Conservation (phyloP, 495 filamentous ascomycete species). For the Achaetomiella virescens region DNA sequence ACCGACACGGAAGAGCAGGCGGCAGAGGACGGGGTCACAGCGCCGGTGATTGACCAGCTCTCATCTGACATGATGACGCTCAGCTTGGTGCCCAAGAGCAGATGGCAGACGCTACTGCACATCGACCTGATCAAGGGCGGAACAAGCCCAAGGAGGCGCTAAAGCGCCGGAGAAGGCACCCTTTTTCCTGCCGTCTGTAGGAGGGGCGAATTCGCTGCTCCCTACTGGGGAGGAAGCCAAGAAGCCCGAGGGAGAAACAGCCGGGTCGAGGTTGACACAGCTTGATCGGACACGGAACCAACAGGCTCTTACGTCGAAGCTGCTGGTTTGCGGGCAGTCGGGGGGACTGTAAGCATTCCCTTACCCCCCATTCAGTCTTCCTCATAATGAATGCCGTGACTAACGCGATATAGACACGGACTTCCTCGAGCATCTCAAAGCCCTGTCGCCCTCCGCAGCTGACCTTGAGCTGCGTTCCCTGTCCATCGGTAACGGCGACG, state of each 20-base stretch:
- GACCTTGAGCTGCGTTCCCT: conserved; percentile 87
- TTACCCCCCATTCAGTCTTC: not conserved
- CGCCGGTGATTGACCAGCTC: conserved; percentile 64
- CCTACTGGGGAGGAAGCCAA: conserved; percentile 18
- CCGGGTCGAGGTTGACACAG: conserved; percentile 33
- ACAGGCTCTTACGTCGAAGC: conserved; percentile 54
- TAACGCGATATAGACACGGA: conserved; percentile 37
- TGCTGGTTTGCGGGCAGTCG: conserved; percentile 43
- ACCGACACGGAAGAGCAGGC: conserved; percentile 37
- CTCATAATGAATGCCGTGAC: no score
- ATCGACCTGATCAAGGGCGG: conserved; percentile 81
- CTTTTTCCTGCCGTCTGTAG: conserved; percentile 82
- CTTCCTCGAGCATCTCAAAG: conserved; percentile 71
- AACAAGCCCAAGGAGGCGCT: conserved; percentile 88
- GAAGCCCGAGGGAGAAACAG: conserved; percentile 17
- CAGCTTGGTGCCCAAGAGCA: conserved; percentile 77
- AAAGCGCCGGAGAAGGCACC: conserved; percentile 91
- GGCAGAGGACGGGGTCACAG: conserved; percentile 41
- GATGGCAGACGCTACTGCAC: conserved; percentile 90
- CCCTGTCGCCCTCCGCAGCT: conserved; percentile 69
- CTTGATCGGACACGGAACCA: conserved; percentile 36
- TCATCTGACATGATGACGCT: conserved; percentile 75
- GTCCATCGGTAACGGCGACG: conserved; percentile 35
- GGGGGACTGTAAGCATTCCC: conserved; percentile 44
- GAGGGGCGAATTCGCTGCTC: conserved; percentile 26